A percentile compares a stretch with the other conserved stretches of the same genome.
phyloP scores from a whole-genome alignment of 768 basidiomycete species.

The Lactifluus rugatus region DNA sequence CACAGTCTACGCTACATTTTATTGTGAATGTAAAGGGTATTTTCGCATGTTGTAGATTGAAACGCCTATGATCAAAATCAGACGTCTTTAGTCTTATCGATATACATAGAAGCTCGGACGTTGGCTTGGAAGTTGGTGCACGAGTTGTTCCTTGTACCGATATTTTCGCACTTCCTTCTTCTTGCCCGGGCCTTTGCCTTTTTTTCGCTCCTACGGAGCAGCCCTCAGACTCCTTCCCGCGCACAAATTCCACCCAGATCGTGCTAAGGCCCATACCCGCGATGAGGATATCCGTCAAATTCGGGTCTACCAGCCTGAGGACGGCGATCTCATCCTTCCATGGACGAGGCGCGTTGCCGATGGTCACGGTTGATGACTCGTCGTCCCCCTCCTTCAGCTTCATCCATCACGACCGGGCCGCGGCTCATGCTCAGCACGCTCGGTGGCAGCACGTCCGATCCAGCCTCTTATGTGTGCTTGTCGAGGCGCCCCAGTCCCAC shows the following conservation, averaged over 20 bases:
- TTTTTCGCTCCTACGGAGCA: conserved; percentile 19
- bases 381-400: background rate
- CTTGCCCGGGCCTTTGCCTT: conserved; percentile 16
- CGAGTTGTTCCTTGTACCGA: conserved; percentile 55
- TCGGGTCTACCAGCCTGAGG: conserved; percentile 42
- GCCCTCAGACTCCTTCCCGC: conserved; percentile 18
- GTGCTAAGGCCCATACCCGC: conserved; percentile 54
- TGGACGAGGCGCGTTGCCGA: conserved; percentile 40
- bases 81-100: conserved; percentile 20
- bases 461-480: conserved; percentile 24
- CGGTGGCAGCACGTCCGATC: conserved; percentile 30
- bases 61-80: background rate
- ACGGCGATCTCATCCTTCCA: conserved; percentile 50
- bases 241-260: conserved; percentile 60
- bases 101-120: conserved; percentile 34
- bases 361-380: conserved; percentile 1
- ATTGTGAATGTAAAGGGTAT: background rate
- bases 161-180: conserved; percentile 29
- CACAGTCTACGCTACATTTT: background rate
- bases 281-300: conserved; percentile 27
- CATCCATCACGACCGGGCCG: conserved; percentile 28
- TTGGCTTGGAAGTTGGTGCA: conserved; percentile 46
- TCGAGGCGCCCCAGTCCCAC: conserved; percentile 40
- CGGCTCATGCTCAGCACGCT: conserved; percentile 30
- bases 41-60: no score